Percentiles rank a stretch among this genome's conserved stretches.
These are phyloP conservation scores for Polytrichum formosum DNA, from an alignment of 225 moss, liverwort and hornwort genomes.

Conservation along the genomic window DNA sequence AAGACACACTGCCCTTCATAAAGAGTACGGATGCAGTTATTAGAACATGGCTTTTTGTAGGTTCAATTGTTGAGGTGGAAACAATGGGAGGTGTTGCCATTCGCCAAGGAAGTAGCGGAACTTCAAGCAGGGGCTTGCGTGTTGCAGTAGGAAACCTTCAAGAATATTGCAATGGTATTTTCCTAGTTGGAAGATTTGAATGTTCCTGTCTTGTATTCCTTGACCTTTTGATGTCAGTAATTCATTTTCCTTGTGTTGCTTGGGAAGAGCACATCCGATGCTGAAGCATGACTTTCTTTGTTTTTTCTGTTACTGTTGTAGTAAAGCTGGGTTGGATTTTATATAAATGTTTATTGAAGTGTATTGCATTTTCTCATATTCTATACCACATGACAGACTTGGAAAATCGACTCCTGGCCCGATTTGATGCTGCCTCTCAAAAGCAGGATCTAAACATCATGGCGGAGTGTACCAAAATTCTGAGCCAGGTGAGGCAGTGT, in stretches of 20 bases:
- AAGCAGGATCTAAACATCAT: constrained; percentile 69
- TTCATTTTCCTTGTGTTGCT: no score
- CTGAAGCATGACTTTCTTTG: neutral
- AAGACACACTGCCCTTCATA: no score
- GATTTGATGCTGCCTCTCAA: constrained; percentile 85
- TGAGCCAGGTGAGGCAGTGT: constrained; percentile 66
- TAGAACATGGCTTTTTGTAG: constrained; percentile 27
- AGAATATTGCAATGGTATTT: constrained; percentile 90
- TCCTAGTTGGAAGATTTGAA: neutral
- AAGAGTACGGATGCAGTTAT: no score
- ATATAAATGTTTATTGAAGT: neutral
- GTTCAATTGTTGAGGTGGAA: constrained; percentile 73
- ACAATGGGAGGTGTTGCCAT: constrained; percentile 28
- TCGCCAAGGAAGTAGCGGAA: constrained; percentile 47
- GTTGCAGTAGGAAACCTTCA: constrained; percentile 82
- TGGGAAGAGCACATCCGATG: no score
- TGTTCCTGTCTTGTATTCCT: neutral
- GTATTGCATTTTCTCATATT: constrained; percentile 1
- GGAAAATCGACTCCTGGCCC: constrained; percentile 82
- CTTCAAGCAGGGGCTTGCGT: constrained; percentile 82
- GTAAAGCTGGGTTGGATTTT: neutral
- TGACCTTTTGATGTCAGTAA: neutral
- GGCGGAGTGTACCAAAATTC: constrained; percentile 90
- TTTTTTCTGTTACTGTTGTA: neutral
- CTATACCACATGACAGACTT: constrained; percentile 50